Evolutionary conservation across 768 basidiomycete species (phyloP), one percentile per base, ranked within the genome.

Genomic region (Cystofilobasidium ferigula): DNA sequence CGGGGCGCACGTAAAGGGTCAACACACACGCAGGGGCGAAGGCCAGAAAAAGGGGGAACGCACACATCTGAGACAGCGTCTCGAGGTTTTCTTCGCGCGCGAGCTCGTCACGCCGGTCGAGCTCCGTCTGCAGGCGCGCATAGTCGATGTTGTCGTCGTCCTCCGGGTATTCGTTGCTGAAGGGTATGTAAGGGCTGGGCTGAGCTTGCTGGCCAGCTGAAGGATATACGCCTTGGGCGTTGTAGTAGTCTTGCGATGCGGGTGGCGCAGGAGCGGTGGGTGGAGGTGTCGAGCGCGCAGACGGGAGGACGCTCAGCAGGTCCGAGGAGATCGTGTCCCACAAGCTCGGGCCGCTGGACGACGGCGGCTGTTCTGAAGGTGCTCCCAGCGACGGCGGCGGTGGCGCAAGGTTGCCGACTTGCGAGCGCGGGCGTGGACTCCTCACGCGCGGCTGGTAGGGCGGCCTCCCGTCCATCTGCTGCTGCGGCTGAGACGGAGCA

Each of bases 61-160:
- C 32, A 53, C 61, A 64, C 30, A 64, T 65, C 26, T 66, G 57
- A 0, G 48, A 32, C 24, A 60, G 53, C 12, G 63, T 57, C 34
- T 34, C 16, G 18, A 54, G 51, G 30, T n/a, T 54, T 16, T 32
- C 38, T 9, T 36, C 45, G 60, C 61, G 62, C 24, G 54, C 61
- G 43, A 35, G 16, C 24, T 48, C 62, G 28, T 63, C 67, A 30
- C 67, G 62, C 34, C 26, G 18, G 30, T 68, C 62, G 43, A 68
- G n/a, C 56, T 68, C 67, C 0, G 20, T 40, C 61, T 68, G 67
- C 38, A 68, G 38, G 35, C 45, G 26, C 34, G 56, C 60, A 40
- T 43, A 67, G 59, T 67, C 65, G 18, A 62, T 62, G 42, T 56
- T 35, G 30, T 45, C 56, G 34, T 68, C 67, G 32, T 58, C 40